phyloP scores from a whole-genome alignment of 2,329 filamentous ascomycete species.

The Keithomyces neogunnii region DNA sequence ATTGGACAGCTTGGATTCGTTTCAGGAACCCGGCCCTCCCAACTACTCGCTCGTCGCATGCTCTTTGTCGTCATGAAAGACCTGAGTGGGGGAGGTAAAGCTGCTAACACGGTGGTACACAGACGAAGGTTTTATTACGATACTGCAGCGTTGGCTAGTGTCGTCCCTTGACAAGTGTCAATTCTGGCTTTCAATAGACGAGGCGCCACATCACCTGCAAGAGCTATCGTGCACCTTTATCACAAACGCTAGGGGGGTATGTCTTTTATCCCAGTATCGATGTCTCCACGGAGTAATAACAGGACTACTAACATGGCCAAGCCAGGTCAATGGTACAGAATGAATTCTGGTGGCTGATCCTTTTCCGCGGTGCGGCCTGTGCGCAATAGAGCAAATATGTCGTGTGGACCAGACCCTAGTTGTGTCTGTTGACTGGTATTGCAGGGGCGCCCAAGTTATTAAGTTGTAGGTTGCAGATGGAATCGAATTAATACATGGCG shows the following conservation, averaged over 20 bases:
- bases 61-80: neutral
- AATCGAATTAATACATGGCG: no score
- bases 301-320: no score
- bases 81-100: neutral
- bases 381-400: neutral
- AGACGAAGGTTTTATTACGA: no score
- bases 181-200: neutral
- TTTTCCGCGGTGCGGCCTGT: constrained; percentile 5
- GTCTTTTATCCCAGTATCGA: neutral
- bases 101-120: no score
- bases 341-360: constrained; percentile 2
- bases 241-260: no score
- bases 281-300: neutral
- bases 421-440: no score
- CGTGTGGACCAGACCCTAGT: neutral
- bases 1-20: no score
- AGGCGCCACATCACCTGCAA: neutral
- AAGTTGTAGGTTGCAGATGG: no score
- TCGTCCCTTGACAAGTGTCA: neutral
- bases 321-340: neutral
- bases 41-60: neutral
- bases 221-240: no score
- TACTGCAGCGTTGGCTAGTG: neutral
- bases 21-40: neutral
- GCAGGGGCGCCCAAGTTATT: no score